Conservation (phyloP, 2,329 filamentous ascomycete species). For the Fusarium poae region DNA sequence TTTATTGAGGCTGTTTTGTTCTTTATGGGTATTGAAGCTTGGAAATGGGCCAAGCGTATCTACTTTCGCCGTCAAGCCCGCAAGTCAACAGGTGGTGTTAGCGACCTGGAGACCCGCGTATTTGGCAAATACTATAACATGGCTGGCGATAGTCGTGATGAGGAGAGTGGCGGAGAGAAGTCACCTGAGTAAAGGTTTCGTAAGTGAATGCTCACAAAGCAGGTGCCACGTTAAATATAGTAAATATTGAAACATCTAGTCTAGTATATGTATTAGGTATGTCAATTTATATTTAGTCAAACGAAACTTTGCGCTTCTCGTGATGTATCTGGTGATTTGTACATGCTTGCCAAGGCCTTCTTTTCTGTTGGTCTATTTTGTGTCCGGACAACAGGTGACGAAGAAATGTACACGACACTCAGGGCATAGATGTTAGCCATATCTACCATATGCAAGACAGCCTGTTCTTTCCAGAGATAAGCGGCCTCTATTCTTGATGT, state of each 20-base stretch:
- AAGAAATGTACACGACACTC: neutral
- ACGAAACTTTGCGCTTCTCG: neutral
- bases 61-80: constrained; percentile 53
- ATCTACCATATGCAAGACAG: neutral
- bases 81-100: constrained; percentile 34
- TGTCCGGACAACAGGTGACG: neutral
- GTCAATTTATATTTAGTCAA: neutral
- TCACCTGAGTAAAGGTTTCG: neutral
- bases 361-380: neutral
- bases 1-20: constrained; percentile 68
- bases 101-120: constrained; percentile 51
- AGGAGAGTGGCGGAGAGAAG: constrained; percentile 34
- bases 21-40: constrained; percentile 68
- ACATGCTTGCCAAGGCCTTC: neutral
- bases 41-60: constrained; percentile 70
- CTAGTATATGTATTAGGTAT: neutral
- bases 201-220: neutral
- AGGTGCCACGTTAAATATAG: neutral
- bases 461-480: neutral
- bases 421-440: neutral
- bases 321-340: neutral
- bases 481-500: neutral
- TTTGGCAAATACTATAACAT: constrained; percentile 52
- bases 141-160: constrained; percentile 38
- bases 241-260: neutral